Evolutionary conservation across 768 basidiomycete genomes (phyloP).

Genomic region (Mycena galericulata): DNA sequence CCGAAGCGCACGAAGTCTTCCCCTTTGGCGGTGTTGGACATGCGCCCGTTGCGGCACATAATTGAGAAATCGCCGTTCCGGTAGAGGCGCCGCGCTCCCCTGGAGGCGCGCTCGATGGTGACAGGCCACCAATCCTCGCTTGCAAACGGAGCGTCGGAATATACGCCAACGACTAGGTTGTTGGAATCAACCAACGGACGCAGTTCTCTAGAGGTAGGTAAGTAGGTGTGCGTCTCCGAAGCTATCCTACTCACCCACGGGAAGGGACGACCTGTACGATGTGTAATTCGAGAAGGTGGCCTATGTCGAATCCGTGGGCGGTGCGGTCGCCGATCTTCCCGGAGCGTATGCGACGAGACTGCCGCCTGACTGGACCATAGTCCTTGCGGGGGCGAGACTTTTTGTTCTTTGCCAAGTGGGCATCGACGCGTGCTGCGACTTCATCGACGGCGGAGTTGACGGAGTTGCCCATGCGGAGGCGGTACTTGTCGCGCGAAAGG

Average conservation of each 20-base stretch:
- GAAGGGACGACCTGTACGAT: background rate
- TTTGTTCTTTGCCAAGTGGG: background rate
- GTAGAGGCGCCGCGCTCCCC: background rate
- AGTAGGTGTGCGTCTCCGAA: background rate
- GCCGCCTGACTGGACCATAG: background rate
- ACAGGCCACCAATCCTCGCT: background rate
- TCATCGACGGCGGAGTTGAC: no score
- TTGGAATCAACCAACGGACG: background rate
- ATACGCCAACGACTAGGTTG: background rate
- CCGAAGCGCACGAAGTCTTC: background rate
- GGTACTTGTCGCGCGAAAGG: no score
- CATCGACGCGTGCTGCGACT: no score
- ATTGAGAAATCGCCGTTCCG: background rate
- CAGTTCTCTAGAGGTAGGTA: background rate
- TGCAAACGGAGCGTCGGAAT: background rate
- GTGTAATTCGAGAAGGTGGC: background rate
- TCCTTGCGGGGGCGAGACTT: background rate
- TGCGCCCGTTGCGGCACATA: no score
- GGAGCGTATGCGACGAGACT: background rate
- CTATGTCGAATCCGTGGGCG: background rate
- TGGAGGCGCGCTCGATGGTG: background rate
- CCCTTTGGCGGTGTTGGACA: no score
- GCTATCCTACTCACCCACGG: background rate
- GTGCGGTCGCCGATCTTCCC: background rate
- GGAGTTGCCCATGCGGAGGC: no score